Base-by-base conservation (phyloP, 108 stramenopile species). In the Nannochloropsis salina region DNA sequence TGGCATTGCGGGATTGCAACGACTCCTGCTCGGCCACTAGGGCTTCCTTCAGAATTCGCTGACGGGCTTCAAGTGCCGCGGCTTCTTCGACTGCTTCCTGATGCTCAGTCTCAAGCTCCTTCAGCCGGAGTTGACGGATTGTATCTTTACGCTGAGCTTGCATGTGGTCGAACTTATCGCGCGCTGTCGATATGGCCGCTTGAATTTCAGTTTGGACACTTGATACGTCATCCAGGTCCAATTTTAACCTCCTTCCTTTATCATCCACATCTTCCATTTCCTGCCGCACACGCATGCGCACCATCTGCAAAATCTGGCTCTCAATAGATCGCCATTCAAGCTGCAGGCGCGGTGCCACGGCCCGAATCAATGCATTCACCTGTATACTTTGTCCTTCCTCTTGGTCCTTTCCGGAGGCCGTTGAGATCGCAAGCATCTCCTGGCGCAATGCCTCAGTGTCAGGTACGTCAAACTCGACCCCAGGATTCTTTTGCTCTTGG, bases 61-160 rank as follows among this genome's bases (percentile, higher is more conserved):
- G 2, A 3, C n/a, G 61, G 20, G 4, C n/a, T n/a, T 15, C 61
- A 15, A 74, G n/a, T 74, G 61, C 61, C 61, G n/a, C 61, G 20
- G 61, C 61, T 74, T n/a, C 20, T 8, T 3, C 61, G 8, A n/a
- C 15, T 6, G 61, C 61, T n/a, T 74, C 61, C 3, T n/a, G 61
- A 4, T 74, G 61, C 61, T 8, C 20, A 74, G 3, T n/a, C 8
- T 74, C 61, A 74, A 74, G 61, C 61, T 74, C 61, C 61, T 74
- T n/a, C 61, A 74, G n/a, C 15, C 61, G 61, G 61, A n/a, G 61
- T n/a, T 74, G 61, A 2, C 61, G 61, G 61, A 2, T n/a, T 15
- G 61, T n/a, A 74, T 74, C 61, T 8, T 74, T 74, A n/a, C 61
- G 61, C n/a, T 74, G 61, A 74, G 61, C 61, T n/a, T n/a, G 61